Conservation (phyloP, 495 filamentous ascomycete species). For the Antarctomyces pellizariae region DNA sequence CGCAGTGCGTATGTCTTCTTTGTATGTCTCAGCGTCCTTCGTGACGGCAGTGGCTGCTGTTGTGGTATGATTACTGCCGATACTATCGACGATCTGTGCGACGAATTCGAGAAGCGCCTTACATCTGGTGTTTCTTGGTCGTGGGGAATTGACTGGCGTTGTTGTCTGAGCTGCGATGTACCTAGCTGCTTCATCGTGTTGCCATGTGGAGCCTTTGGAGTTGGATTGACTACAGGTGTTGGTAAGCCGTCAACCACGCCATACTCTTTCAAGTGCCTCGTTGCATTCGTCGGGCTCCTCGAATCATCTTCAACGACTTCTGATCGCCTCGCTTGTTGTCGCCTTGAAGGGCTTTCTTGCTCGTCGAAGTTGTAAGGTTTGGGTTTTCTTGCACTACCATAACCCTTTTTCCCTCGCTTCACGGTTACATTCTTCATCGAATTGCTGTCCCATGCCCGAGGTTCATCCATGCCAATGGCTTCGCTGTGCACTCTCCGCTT, state of each 20-base stretch:
- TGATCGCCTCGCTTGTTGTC: no score
- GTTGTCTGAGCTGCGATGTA: slow-evolving; percentile 3
- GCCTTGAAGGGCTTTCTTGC: no score
- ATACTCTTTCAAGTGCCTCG: slow-evolving; percentile 23
- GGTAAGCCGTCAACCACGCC: slow-evolving; percentile 19
- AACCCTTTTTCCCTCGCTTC: slow-evolving; percentile 12
- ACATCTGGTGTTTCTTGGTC: slow-evolving; percentile 22
- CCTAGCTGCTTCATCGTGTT: slow-evolving; percentile 1
- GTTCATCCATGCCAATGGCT: no score
- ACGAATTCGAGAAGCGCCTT: slow-evolving; percentile 34
- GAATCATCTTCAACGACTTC: slow-evolving; percentile 24
- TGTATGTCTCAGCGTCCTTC: slow-evolving; percentile 41
- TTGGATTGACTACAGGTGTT: slow-evolving; percentile 11
- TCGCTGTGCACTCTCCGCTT: slow-evolving; percentile 20
- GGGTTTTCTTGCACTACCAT: slow-evolving; percentile 12
- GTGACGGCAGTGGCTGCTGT: slow-evolving; percentile 29
- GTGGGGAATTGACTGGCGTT: slow-evolving; percentile 12
- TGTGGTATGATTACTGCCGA: slow-evolving; percentile 49
- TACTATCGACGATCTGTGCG: slow-evolving; percentile 32
- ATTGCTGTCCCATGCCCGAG: slow-evolving; percentile 31
- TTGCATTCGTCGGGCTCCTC: slow-evolving; percentile 24
- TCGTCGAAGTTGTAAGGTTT: slow-evolving; percentile 11
- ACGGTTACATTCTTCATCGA: slow-evolving; percentile 32
- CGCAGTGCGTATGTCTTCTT: slow-evolving; percentile 30
- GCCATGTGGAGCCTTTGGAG: slow-evolving; percentile 12